Evolutionary conservation across 768 basidiomycete species (phyloP).

Genomic region (Lanmaoa rubissima): DNA sequence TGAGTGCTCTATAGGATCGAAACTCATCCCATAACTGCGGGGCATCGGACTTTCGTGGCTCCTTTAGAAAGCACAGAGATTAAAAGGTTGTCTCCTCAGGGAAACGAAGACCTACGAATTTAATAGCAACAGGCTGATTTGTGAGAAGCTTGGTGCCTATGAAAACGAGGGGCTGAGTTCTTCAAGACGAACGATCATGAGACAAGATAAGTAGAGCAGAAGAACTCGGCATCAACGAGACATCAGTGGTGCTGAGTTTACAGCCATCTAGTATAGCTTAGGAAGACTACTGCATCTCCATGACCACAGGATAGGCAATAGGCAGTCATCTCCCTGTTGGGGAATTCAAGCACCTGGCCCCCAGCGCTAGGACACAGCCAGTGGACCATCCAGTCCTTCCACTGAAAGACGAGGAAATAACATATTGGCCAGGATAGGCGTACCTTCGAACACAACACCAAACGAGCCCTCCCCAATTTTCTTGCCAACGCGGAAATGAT

Average conservation of each 20-base stretch:
- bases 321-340: conserved; percentile 1
- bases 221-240: conserved; percentile 6
- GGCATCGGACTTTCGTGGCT: conserved; percentile 96
- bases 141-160: conserved; percentile 83
- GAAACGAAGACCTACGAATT: conserved; percentile 68
- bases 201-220: not conserved
- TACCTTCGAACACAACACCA: conserved; percentile 96
- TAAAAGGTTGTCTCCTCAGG: conserved; percentile 11
- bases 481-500: conserved; percentile 88
- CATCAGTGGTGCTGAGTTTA: not conserved
- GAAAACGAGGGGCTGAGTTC: conserved; percentile 17
- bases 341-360: conserved; percentile 18
- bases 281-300: conserved; percentile 7
- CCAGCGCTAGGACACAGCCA: not conserved
- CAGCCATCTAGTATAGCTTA: conserved; percentile 3
- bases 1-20: conserved; percentile 92
- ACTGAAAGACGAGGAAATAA: not conserved
- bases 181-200: not conserved
- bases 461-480: conserved; percentile 99
- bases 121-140: conserved; percentile 90
- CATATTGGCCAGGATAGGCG: not conserved
- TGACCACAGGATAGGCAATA: conserved; percentile 4
- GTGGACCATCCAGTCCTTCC: conserved; percentile 3
- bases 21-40: conserved; percentile 98
- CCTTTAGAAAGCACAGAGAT: conserved; percentile 46